Base-by-base conservation (phyloP, 495 filamentous ascomycete genomes). In the Xylaria telfairii region DNA sequence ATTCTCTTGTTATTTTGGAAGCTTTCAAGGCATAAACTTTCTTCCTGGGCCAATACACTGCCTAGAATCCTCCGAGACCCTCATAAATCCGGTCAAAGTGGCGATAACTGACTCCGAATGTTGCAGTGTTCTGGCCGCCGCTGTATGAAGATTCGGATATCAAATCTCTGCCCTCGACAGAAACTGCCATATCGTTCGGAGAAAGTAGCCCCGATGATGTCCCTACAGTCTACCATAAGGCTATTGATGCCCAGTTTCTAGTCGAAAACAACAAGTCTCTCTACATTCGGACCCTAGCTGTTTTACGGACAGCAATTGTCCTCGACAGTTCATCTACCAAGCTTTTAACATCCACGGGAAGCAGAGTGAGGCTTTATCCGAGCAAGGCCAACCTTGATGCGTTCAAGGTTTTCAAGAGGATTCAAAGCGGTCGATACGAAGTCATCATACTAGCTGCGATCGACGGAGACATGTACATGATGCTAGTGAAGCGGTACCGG, bases 101-200 rank as follows among this genome's bases (percentile, higher is more conserved):
- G n/a, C n/a, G n/a, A n/a, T n/a, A n/a, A n/a, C n/a, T n/a, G n/a
- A n/a, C n/a, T n/a, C n/a, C n/a, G n/a, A n/a, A n/a, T n/a, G n/a
- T n/a, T n/a, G n/a, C n/a, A n/a, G n/a, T 70, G 24, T 51, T 51
- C 62, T 71, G 65, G 65, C 65, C 65, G 15, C 19, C 10, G 26
- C 34, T 60, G 2, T 15, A 10, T 10, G 24, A 68, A 8, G 39
- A 32, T 47, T 46, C 53, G 5, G n/a, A 44, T 39, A 47, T 59
- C 51, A 28, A 28, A 24, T 28, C 28, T 4, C 1, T 53, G 10
- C 17, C 65, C 1, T 68, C 47, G 51, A 17, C 39, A 15, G 24
- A 42, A 19, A 68, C 65, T 12, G 6, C n/a, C 10, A 68, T 68
- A 41, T 42, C 49, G 30, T 24, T 68, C 0, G 65, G 15, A 30